These are phyloP conservation scores for Phytophthora palmivora DNA, from an alignment of 352 stramenopile species.

Conservation along the genomic window DNA sequence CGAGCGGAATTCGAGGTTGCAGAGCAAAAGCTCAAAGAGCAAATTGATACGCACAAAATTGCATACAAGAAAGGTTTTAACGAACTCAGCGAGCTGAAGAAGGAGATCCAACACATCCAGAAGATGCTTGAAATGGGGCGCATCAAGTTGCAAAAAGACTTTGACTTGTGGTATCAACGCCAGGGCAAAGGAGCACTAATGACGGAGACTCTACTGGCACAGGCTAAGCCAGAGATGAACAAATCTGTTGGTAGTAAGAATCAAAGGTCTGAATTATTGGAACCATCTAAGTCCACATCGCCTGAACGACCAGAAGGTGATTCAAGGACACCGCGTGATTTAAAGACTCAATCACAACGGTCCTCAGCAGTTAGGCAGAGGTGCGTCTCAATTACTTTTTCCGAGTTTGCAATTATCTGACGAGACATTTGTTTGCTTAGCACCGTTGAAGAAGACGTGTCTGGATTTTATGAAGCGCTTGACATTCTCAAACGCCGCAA, in stretches of 20 bases:
- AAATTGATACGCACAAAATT: constrained; percentile 91
- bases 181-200: constrained; percentile 66
- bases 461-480: constrained; percentile 78
- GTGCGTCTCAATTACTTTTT: constrained; percentile 22
- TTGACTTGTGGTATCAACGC: constrained; percentile 92
- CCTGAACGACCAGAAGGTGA: constrained; percentile 34
- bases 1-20: constrained; percentile 38
- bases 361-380: constrained; percentile 34
- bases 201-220: constrained; percentile 58
- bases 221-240: constrained; percentile 34
- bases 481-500: constrained; percentile 77
- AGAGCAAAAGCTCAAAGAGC: constrained; percentile 73
- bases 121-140: constrained; percentile 92
- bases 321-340: constrained; percentile 5
- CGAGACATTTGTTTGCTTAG: constrained; percentile 13
- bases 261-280: constrained; percentile 1
- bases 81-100: constrained; percentile 92
- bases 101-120: constrained; percentile 94
- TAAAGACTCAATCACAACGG: constrained; percentile 18
- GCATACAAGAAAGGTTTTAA: constrained; percentile 93
- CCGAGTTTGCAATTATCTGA: background rate
- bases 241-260: constrained; percentile 12
- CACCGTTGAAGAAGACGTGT: constrained; percentile 78
- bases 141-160: constrained; percentile 93
- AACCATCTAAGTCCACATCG: constrained; percentile 34